phyloP scores from a whole-genome alignment of 192 early-diverging fungal genomes.

The Blastocladiella britannica region DNA sequence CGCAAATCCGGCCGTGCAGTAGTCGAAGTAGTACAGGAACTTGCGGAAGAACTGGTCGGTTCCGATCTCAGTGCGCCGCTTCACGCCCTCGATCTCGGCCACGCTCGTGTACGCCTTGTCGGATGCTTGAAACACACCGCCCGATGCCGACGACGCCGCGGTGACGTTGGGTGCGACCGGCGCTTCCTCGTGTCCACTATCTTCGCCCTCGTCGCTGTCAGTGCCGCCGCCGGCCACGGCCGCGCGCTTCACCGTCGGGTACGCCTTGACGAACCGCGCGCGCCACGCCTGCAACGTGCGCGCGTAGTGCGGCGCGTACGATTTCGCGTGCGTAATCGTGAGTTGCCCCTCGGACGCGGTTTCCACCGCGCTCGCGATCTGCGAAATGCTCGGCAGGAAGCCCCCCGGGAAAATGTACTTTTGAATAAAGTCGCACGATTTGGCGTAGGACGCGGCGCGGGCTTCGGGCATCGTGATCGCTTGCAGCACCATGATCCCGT shows the following conservation, averaged over 20 bases:
- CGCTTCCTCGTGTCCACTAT: slow-evolving; percentile 3
- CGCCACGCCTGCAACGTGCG: slow-evolving; percentile 48
- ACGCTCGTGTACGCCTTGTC: not conserved
- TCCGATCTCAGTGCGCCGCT: slow-evolving; percentile 6
- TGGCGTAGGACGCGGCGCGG: slow-evolving; percentile 32
- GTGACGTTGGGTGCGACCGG: slow-evolving; percentile 3
- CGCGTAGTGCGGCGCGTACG: slow-evolving; percentile 50
- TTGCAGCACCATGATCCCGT: slow-evolving; percentile 35
- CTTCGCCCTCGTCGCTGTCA: slow-evolving; percentile 6
- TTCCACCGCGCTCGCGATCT: slow-evolving; percentile 26
- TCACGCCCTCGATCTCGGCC: not conserved
- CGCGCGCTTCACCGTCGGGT: slow-evolving; percentile 8
- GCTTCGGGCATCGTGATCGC: slow-evolving; percentile 50
- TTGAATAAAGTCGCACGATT: slow-evolving; percentile 42
- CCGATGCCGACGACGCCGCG: not conserved
- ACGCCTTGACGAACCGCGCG: slow-evolving; percentile 32
- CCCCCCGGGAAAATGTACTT: slow-evolving; percentile 61
- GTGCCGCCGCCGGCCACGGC: slow-evolving; percentile 7
- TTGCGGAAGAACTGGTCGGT: slow-evolving; percentile 39
- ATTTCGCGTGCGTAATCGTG: slow-evolving; percentile 30
- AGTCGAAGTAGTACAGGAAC: slow-evolving; percentile 66
- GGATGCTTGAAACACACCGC: not conserved
- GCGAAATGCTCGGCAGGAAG: slow-evolving; percentile 41
- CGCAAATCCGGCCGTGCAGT: slow-evolving; percentile 55
- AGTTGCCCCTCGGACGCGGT: slow-evolving; percentile 28